phyloP scores from a whole-genome alignment of 176 grass and related monocot species.

The Bothriochloa decipiens region DNA sequence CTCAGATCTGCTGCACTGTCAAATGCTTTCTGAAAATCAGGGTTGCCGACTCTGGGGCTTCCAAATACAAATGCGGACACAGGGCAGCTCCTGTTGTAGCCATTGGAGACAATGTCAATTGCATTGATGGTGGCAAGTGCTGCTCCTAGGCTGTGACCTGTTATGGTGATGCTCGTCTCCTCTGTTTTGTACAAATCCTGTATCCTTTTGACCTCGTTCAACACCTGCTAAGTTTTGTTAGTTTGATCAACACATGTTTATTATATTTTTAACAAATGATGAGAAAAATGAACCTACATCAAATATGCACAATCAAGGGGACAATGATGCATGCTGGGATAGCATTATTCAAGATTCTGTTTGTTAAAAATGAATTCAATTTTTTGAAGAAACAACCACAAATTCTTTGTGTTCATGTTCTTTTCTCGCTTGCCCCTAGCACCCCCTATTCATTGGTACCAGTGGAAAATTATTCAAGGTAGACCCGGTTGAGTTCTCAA shows the following conservation, averaged over 20 bases:
- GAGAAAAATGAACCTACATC: neutral
- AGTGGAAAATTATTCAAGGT: neutral
- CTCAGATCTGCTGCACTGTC: conserved; percentile 47
- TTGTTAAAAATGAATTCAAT: conserved; percentile 19
- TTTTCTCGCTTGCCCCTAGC: neutral
- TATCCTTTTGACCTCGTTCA: conserved; percentile 68
- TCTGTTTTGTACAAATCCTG: conserved; percentile 67
- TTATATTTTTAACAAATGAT: neutral
- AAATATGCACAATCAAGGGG: conserved; percentile 19
- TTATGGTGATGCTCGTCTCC: conserved; percentile 83
- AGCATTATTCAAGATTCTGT: neutral
- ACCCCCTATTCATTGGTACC: neutral
- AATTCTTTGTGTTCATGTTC: neutral
- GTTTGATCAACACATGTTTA: conserved; percentile 1
- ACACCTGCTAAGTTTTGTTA: conserved; percentile 56
- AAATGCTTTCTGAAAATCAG: conserved; percentile 62
- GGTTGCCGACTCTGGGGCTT: conserved; percentile 77
- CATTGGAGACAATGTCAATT: conserved; percentile 65
- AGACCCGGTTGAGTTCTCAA: neutral
- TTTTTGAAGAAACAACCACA: neutral
- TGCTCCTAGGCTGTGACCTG: conserved; percentile 91
- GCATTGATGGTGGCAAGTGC: conserved; percentile 79
- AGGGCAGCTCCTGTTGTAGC: conserved; percentile 48
- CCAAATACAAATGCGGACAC: conserved; percentile 75
- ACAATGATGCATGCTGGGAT: neutral